Evolutionary conservation across 352 stramenopile species (phyloP).

Genomic region (Phytophthora sojae): DNA sequence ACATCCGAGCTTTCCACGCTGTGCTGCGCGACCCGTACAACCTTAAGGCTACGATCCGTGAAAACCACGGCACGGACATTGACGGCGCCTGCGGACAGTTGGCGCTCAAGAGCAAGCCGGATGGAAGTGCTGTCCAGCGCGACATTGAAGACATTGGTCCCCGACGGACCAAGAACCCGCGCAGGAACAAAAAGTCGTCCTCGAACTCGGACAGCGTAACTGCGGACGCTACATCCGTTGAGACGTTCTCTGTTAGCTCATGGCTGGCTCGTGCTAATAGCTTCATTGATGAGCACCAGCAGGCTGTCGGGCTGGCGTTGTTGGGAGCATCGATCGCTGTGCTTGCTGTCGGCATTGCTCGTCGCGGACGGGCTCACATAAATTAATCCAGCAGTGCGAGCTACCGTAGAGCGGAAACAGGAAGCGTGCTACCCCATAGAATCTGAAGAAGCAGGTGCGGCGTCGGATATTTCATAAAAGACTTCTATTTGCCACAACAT

Average conservation of each 20-base stretch:
- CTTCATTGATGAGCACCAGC: constrained; percentile 61
- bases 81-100: constrained; percentile 96
- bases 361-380: constrained; percentile 40
- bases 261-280: constrained; percentile 41
- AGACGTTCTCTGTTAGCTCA: constrained; percentile 7
- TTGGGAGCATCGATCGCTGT: constrained; percentile 48
- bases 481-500: too few relatives aligned
- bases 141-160: constrained; percentile 78
- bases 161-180: constrained; percentile 34
- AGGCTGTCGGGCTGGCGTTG: constrained; percentile 50
- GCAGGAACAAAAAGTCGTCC: constrained; percentile 28
- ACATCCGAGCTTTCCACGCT: constrained; percentile 92
- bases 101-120: constrained; percentile 85
- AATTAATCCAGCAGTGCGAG: constrained; percentile 26
- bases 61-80: constrained; percentile 97
- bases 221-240: constrained; percentile 11
- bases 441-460: constrained; percentile 2
- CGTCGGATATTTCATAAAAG: too few relatives aligned
- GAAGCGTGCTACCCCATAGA: constrained; percentile 8
- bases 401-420: background rate
- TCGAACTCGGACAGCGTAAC: constrained; percentile 15
- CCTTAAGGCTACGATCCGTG: constrained; percentile 90
- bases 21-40: constrained; percentile 87
- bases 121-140: constrained; percentile 30
- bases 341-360: constrained; percentile 49